Conservation (phyloP, 345 rosid species). For the Lepidium africanum region DNA sequence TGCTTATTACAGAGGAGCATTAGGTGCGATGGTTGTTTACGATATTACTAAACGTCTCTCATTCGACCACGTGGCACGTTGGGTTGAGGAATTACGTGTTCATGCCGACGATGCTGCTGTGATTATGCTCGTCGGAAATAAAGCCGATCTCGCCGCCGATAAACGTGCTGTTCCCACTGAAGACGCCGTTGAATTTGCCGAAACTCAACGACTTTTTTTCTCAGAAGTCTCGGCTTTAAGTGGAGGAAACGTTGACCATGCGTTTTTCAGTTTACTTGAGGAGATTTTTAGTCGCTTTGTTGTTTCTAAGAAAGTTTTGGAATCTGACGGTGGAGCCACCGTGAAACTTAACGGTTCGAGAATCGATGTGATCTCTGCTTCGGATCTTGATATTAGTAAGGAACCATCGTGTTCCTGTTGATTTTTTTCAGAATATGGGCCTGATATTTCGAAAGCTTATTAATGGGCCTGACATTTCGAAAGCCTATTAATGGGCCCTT, state of each 20-base stretch:
- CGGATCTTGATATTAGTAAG: slow-evolving; percentile 57
- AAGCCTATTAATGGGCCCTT: neutral
- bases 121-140: slow-evolving; percentile 72
- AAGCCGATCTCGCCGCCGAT: slow-evolving; percentile 58
- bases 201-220: slow-evolving; percentile 66
- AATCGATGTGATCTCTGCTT: slow-evolving; percentile 48
- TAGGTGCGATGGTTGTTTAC: slow-evolving; percentile 72
- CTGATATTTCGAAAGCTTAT: neutral
- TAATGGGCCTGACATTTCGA: neutral
- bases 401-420: slow-evolving; percentile 54
- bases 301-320: slow-evolving; percentile 45
- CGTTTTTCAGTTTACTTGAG: slow-evolving; percentile 57
- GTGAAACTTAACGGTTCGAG: slow-evolving; percentile 45
- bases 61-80: slow-evolving; percentile 65
- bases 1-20: slow-evolving; percentile 68
- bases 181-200: slow-evolving; percentile 75
- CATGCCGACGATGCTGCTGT: slow-evolving; percentile 77
- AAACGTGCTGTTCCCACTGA: slow-evolving; percentile 59
- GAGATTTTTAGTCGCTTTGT: slow-evolving; percentile 42
- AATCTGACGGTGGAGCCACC: slow-evolving; percentile 15
- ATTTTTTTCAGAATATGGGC: slow-evolving; percentile 11
- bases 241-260: slow-evolving; percentile 69
- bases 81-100: slow-evolving; percentile 68
- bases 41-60: slow-evolving; percentile 56
- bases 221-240: slow-evolving; percentile 75